These are phyloP conservation scores for Kurtzmaniella quercitrusa DNA, from an alignment of 1,139 yeast species.

Conservation along the genomic window DNA sequence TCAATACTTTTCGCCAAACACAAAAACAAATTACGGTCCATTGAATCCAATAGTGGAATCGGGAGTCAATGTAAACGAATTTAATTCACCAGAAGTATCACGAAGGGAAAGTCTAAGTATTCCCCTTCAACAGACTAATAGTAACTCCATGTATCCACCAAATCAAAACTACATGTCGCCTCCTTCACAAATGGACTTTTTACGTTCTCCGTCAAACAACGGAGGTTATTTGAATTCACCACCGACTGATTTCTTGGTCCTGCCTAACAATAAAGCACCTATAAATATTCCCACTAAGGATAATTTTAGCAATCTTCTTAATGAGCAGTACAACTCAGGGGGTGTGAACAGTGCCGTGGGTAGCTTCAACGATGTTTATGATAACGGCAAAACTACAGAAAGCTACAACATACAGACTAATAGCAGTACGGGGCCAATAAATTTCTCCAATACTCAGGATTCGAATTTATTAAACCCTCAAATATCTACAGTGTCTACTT, in stretches of 20 bases:
- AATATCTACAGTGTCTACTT: constrained; percentile 24
- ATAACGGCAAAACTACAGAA: constrained; percentile 8
- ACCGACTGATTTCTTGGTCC: not conserved
- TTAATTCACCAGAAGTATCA: constrained; percentile 27
- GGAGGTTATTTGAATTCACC: not conserved
- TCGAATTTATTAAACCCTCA: constrained; percentile 3
- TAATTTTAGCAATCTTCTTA: not conserved
- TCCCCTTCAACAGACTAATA: constrained; percentile 16
- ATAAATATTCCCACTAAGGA: not conserved
- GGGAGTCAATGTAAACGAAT: not conserved
- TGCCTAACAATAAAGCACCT: constrained; percentile 1
- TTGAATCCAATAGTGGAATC: constrained; percentile 32
- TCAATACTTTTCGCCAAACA: constrained; percentile 42
- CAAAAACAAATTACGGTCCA: constrained; percentile 22
- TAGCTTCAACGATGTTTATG: not conserved
- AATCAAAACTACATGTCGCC: not conserved
- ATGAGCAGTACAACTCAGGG: constrained; percentile 1
- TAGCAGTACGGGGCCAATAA: constrained; percentile 7
- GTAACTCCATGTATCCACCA: constrained; percentile 5
- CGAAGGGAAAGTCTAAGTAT: constrained; percentile 32
- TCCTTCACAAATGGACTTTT: not conserved
- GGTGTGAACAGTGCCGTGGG: constrained; percentile 1
- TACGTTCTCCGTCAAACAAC: constrained; percentile 1
- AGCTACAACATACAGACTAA: constrained; percentile 6
- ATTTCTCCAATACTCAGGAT: constrained; percentile 1